These are phyloP conservation scores for Coemansia sp. DNA, from an alignment of 192 early-diverging fungal genomes.

Conservation along the genomic window DNA sequence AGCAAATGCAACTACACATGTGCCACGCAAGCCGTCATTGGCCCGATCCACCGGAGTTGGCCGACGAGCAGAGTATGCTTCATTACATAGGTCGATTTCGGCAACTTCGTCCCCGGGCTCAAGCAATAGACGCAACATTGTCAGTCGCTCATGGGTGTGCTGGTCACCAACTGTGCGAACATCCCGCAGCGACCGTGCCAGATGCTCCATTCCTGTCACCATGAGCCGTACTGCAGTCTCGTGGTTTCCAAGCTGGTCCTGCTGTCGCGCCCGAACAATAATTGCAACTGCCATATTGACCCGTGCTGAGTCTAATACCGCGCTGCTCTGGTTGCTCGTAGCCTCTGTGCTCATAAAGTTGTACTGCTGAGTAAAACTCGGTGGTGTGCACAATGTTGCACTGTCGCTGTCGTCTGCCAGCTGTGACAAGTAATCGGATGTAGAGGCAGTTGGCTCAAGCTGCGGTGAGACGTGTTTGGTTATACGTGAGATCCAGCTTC, in stretches of 20 bases:
- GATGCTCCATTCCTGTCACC: conserved; percentile 15
- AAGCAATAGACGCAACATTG: conserved; percentile 18
- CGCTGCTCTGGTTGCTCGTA: neutral
- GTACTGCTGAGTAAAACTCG: conserved; percentile 1
- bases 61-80: neutral
- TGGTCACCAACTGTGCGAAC: conserved; percentile 1
- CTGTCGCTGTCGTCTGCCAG: conserved; percentile 5
- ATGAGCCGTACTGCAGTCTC: conserved; percentile 20
- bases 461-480: neutral
- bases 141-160: conserved; percentile 23
- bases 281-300: conserved; percentile 28
- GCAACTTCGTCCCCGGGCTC: neutral
- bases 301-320: conserved; percentile 11
- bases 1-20: neutral
- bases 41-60: neutral
- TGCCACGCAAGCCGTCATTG: conserved; percentile 11
- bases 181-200: conserved; percentile 22
- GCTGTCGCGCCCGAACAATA: conserved; percentile 31
- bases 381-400: conserved; percentile 9
- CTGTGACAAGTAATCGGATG: neutral
- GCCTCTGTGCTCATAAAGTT: neutral
- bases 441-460: neutral
- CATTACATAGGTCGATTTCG: neutral
- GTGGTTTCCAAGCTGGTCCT: conserved; percentile 25
- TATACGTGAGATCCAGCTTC: conserved; percentile 4